Evolutionary conservation across 768 basidiomycete genomes (phyloP).

Genomic region (Pisolithus sp.): DNA sequence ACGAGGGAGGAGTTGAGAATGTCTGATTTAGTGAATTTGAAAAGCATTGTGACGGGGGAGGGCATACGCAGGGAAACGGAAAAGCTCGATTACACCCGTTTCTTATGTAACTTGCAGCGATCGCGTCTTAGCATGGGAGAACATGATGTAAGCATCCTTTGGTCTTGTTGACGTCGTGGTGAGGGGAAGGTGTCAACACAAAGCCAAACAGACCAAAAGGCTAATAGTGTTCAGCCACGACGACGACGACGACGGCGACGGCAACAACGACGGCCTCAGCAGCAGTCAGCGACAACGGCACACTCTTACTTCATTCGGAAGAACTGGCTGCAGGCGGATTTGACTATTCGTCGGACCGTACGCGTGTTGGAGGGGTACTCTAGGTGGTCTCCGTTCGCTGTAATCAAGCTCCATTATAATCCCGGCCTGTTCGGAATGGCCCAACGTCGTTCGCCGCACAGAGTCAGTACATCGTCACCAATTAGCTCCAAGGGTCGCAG

Average conservation of each 20-base stretch:
- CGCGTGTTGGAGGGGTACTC: constrained; percentile 1
- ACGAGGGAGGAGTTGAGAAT: constrained; percentile 52
- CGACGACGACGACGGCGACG: constrained; percentile 26
- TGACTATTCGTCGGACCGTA: background rate
- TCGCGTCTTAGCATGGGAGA: too few species aligned
- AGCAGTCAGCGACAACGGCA: constrained; percentile 14
- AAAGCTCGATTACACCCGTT: too few species aligned
- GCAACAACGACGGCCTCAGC: background rate
- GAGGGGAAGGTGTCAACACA: constrained; percentile 20
- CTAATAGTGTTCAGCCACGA: constrained; percentile 22
- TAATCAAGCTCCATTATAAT: constrained; percentile 10
- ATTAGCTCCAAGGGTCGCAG: constrained; percentile 21
- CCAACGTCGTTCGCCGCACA: constrained; percentile 40
- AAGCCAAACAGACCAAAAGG: constrained; percentile 23
- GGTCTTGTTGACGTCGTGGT: constrained; percentile 25
- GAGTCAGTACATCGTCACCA: constrained; percentile 28
- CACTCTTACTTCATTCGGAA: constrained; percentile 8
- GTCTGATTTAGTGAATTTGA: constrained; percentile 53
- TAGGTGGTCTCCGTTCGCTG: constrained; percentile 2
- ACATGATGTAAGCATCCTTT: constrained; percentile 9
- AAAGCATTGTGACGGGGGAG: constrained; percentile 34
- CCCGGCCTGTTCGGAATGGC: constrained; percentile 30
- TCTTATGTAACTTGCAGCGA: too few species aligned
- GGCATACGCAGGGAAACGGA: background rate
- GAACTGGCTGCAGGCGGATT: constrained; percentile 13